Conservation (phyloP, 78 protist genomes). For the Dictyostelium firmibasis region DNA sequence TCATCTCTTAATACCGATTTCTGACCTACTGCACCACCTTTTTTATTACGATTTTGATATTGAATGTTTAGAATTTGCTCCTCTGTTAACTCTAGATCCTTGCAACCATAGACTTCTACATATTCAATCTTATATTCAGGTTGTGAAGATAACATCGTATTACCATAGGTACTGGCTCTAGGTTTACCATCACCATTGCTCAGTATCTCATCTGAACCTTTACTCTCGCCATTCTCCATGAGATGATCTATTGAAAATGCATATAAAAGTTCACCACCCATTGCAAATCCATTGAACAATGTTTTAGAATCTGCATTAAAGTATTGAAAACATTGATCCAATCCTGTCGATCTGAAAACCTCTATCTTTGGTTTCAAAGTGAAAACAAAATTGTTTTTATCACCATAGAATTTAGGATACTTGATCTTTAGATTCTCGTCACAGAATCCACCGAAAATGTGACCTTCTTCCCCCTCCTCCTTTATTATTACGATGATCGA, state of each 20-base stretch:
- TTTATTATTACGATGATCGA: constrained; percentile 20
- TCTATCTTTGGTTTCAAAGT: constrained; percentile 3
- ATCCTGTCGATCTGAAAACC: constrained; percentile 8
- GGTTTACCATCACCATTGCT: not conserved
- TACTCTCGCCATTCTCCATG: constrained; percentile 32
- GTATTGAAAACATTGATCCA: constrained; percentile 45
- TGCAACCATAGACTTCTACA: constrained; percentile 31
- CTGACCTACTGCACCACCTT: not conserved
- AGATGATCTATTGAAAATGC: constrained; percentile 25
- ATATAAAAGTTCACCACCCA: constrained; percentile 61
- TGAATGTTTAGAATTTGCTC: constrained; percentile 3
- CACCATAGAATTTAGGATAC: constrained; percentile 69
- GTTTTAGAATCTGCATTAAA: constrained; percentile 34
- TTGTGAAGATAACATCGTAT: not conserved
- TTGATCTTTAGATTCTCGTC: constrained; percentile 37
- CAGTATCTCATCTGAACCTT: not conserved
- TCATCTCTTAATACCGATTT: not conserved
- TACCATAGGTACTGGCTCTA: constrained; percentile 19
- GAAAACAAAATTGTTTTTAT: constrained; percentile 32
- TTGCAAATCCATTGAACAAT: constrained; percentile 48
- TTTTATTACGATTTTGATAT: not conserved
- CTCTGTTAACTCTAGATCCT: not conserved
- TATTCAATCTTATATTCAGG: constrained; percentile 24
- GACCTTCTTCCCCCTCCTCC: constrained; percentile 55
- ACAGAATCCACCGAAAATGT: constrained; percentile 64